A percentile compares a stretch with the other conserved stretches of the same genome.
Conservation (phyloP, 495 filamentous ascomycete genomes). For the Articulospora tetracladia region DNA sequence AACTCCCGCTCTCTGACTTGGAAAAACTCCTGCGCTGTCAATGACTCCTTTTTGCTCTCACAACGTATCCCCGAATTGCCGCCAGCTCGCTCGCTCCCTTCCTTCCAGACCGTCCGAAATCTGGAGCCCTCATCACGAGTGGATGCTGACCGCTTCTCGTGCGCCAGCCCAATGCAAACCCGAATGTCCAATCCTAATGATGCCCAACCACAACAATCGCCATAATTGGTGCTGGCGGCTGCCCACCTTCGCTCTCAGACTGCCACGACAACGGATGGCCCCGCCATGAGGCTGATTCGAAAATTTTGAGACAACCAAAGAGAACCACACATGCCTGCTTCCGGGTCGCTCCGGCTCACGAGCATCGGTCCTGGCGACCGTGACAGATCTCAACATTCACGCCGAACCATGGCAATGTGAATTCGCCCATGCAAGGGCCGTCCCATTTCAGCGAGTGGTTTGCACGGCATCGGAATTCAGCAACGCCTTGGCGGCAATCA, state of each 20-base stretch:
- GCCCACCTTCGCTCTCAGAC: background rate
- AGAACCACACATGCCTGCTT: background rate
- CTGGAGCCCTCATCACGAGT: background rate
- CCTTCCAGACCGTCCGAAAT: no score
- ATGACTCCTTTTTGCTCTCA: slow-evolving; percentile 8
- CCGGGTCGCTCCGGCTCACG: background rate
- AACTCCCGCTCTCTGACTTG: background rate
- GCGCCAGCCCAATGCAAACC: background rate
- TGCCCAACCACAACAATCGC: background rate
- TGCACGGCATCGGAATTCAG: slow-evolving; percentile 43
- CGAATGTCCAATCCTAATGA: background rate
- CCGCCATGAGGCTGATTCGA: slow-evolving; percentile 5
- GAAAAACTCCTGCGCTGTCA: slow-evolving; percentile 13
- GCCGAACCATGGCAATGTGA: background rate
- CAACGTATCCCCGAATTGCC: background rate
- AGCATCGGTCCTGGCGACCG: background rate
- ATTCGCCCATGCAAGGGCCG: background rate
- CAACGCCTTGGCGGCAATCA: slow-evolving; percentile 73
- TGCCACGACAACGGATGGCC: background rate
- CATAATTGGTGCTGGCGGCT: background rate
- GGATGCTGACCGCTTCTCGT: background rate
- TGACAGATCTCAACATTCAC: background rate
- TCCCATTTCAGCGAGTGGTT: slow-evolving; percentile 15
- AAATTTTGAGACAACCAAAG: background rate
- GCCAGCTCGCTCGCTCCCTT: no score